phyloP scores from a whole-genome alignment of 129 eudicot species.

The Flaveria bidentis region DNA sequence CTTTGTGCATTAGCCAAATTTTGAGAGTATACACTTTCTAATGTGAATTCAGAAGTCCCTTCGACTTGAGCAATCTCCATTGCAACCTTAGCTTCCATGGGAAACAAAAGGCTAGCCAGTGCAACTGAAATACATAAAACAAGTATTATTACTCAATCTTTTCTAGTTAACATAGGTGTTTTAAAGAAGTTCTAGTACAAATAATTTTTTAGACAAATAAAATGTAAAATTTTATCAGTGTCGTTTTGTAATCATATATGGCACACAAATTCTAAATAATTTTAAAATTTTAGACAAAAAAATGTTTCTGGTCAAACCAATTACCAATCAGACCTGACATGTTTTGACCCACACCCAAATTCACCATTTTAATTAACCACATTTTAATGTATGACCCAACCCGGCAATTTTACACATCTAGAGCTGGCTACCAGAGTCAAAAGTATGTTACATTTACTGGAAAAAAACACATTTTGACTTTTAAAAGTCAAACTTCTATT shows the following conservation, averaged over 20 bases:
- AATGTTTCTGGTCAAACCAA: background rate
- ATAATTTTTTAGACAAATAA: background rate
- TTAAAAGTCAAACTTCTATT: background rate
- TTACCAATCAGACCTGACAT: background rate
- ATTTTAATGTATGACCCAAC: background rate
- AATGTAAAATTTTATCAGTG: too few relatives aligned
- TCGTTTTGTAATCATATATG: background rate
- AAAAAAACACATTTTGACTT: slow-evolving; percentile 14
- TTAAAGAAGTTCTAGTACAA: background rate
- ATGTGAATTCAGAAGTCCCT: slow-evolving; percentile 68
- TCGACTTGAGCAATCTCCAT: slow-evolving; percentile 99
- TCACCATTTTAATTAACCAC: background rate
- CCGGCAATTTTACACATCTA: background rate
- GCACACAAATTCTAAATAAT: background rate
- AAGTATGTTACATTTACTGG: background rate
- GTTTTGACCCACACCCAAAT: background rate
- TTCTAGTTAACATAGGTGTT: background rate
- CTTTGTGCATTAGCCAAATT: slow-evolving; percentile 57
- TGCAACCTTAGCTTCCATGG: slow-evolving; percentile 94
- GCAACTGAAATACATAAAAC: slow-evolving; percentile 54
- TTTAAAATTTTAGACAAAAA: background rate
- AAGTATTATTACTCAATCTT: background rate
- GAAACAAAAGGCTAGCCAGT: slow-evolving; percentile 75
- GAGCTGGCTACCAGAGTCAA: background rate
- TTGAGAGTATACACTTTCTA: slow-evolving; percentile 44